These are phyloP conservation scores for Candida vaughaniae DNA, from an alignment of 805 yeast species.

Conservation along the genomic window DNA sequence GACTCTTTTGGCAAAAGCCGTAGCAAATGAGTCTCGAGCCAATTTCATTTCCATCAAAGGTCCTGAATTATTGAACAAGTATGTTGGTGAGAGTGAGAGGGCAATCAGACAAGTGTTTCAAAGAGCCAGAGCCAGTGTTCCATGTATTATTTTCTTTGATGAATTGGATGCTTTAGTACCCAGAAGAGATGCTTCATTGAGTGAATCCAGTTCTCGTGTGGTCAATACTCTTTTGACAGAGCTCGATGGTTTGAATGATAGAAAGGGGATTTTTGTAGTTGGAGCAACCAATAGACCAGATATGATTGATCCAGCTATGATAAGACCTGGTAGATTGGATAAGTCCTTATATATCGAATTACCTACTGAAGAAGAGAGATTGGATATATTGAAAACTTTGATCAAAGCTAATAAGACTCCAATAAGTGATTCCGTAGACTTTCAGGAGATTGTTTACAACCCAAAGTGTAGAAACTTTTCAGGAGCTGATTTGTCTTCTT, in stretches of 20 bases:
- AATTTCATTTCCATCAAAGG: conserved; percentile 95
- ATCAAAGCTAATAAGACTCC: conserved; percentile 77
- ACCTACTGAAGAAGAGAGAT: conserved; percentile 75
- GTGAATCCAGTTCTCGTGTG: conserved; percentile 89
- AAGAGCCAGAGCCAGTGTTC: conserved; percentile 89
- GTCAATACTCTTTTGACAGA: conserved; percentile 94
- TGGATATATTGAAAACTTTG: conserved; percentile 78
- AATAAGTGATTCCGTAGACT: conserved; percentile 57
- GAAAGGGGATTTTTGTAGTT: conserved; percentile 89
- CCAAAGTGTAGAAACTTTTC: conserved; percentile 84
- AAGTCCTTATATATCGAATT: conserved; percentile 89
- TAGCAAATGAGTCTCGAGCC: conserved; percentile 95
- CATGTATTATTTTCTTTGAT: conserved; percentile 93
- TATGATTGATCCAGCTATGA: conserved; percentile 97
- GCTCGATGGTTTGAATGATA: conserved; percentile 88
- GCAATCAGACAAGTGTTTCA: conserved; percentile 92
- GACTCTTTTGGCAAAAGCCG: conserved; percentile 93
- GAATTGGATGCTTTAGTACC: conserved; percentile 97
- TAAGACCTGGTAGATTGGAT: conserved; percentile 94
- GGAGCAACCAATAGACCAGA: conserved; percentile 98
- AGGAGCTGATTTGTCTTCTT: conserved; percentile 93
- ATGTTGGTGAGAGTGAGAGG: conserved; percentile 94
- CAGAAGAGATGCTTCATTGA: conserved; percentile 80
- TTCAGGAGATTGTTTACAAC: conserved; percentile 64
- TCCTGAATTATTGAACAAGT: conserved; percentile 90